phyloP scores from a whole-genome alignment of 2,329 filamentous ascomycete species.

The Pyrenochaeta sp. region DNA sequence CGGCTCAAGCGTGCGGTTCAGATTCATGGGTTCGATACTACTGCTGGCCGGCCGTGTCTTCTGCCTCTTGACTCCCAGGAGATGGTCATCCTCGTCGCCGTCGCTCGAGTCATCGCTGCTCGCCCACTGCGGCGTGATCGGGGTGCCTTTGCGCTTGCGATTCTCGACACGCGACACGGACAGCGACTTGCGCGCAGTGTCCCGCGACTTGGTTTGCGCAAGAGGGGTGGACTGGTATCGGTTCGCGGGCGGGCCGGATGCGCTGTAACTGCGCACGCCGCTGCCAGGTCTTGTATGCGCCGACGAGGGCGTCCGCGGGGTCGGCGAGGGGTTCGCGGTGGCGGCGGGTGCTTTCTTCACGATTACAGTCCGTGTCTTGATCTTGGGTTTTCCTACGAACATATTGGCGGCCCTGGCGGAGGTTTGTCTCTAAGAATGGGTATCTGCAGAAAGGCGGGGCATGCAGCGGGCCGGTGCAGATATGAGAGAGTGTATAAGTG shows the following conservation, averaged over 20 bases:
- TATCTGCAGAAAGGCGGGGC: conserved; percentile 7
- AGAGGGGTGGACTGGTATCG: conserved; percentile 38
- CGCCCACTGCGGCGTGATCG: conserved; percentile 45
- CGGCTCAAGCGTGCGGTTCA: conserved; percentile 49
- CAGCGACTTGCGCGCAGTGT: conserved; percentile 33
- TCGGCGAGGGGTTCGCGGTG: conserved; percentile 19
- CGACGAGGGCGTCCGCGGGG: conserved; percentile 13
- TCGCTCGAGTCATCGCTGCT: conserved; percentile 44
- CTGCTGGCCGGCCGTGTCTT: conserved; percentile 48
- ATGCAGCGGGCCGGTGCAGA: conserved; percentile 14
- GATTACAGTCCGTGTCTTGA: conserved; percentile 43
- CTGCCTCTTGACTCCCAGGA: conserved; percentile 32
- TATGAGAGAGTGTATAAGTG: conserved; percentile 23
- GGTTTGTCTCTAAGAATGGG: conserved; percentile 8
- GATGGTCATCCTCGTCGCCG: conserved; percentile 39
- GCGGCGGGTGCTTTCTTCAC: conserved; percentile 36
- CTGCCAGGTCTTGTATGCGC: conserved; percentile 15
- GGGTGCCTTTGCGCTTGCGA: conserved; percentile 45
- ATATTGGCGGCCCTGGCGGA: conserved; percentile 26
- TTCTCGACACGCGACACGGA: conserved; percentile 37
- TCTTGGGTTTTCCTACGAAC: conserved; percentile 46
- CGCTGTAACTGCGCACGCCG: conserved; percentile 20
- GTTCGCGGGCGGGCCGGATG: conserved; percentile 31
- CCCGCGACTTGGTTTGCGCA: conserved; percentile 23
- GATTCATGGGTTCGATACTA: conserved; percentile 46